Evolutionary conservation across 192 early-diverging fungal species (phyloP).

Genomic region (Gigaspora rosea): DNA sequence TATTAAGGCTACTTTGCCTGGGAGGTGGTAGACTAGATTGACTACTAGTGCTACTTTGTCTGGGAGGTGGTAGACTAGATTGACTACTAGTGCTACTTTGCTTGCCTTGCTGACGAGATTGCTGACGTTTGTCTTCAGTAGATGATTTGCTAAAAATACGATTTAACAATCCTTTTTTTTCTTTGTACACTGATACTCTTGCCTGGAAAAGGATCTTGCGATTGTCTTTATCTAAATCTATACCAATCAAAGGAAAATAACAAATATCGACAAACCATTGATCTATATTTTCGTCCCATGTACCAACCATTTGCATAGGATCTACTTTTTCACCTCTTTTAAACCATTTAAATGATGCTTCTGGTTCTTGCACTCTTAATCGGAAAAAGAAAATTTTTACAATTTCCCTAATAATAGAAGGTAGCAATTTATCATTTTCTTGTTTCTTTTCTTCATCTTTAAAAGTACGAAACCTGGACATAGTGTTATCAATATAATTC

Average conservation of each 20-base stretch:
- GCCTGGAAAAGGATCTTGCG: not conserved
- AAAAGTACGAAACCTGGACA: not conserved
- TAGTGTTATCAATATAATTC: not conserved
- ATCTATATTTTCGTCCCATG: not conserved
- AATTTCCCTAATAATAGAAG: not conserved
- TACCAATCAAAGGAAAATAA: not conserved
- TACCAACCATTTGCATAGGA: not conserved
- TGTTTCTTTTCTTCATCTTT: not conserved
- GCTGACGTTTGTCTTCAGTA: no score
- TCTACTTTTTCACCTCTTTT: not conserved
- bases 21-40: no score
- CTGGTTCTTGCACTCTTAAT: conserved; percentile 3
- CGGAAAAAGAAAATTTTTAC: conserved; percentile 11
- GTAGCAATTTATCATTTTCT: conserved; percentile 4
- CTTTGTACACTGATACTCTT: not conserved
- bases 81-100: no score
- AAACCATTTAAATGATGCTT: not conserved
- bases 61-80: no score
- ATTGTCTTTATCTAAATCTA: not conserved
- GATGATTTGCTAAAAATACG: no score
- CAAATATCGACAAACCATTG: not conserved
- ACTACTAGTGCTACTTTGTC: no score
- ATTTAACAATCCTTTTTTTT: not conserved
- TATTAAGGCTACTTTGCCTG: no score
- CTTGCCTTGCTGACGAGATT: no score